Base-by-base conservation (phyloP, 2,329 filamentous ascomycete species). In the Pseudogymnoascus sp. region DNA sequence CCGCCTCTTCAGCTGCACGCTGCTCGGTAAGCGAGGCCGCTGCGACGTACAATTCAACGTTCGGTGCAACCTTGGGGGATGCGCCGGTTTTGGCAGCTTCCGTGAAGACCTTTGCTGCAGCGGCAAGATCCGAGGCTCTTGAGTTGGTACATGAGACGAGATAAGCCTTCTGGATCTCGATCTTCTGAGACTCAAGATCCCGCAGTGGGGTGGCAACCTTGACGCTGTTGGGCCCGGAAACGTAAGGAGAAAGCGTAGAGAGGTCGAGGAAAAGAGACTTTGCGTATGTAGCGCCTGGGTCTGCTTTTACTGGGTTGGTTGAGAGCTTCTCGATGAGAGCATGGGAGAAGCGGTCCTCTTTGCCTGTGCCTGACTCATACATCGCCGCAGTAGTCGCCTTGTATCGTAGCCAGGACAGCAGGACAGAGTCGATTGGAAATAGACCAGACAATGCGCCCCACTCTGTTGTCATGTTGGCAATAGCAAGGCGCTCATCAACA, bases 141-240 rank as follows among this genome's bases (percentile, higher is more conserved):
- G 84, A 87, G 75, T 97, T 97, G 5, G 93, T 97, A 78, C 93
- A 97, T 0, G 87, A 92, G 0, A 97, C 87, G 0, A 97, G 79
- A 72, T 96, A 97, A 0, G 90, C 92, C 71, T 89, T 91, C 77
- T 97, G 77, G 21, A 97, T 74, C 58, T 84, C 81, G 72, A 97
- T 96, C 65, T 89, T 76, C 71, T 93, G 79, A 0, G 81, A 71
- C 68, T 88, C 87, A 0, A 97, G 82, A 33, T 93, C 84, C 4
- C 78, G 76, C 0, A 97, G 74, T 0, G 93, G 90, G 0, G 87
- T 96, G 0, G 88, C 85, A 0, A 96, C 77, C 74, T 97, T 97
- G 70, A 96, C 91, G 0, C 89, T 92, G 75, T 97, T 96, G 0
- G 93, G 93, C 0, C 93, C 92, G 0, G 92, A 81, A 8, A 97